phyloP scores from a whole-genome alignment of 306 rosid species.

The Acacia crassicarpa region DNA sequence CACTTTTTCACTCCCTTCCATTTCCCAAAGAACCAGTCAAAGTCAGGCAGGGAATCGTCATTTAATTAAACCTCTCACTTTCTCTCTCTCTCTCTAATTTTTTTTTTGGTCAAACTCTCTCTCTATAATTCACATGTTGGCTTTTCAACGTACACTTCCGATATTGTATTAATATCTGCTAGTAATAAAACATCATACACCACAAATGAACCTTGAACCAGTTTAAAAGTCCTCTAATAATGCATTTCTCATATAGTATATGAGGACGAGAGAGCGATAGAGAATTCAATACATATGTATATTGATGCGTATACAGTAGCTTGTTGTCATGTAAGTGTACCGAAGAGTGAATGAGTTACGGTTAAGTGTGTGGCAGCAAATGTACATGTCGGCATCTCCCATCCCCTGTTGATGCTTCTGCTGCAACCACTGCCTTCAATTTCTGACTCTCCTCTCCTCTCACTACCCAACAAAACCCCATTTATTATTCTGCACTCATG shows the following conservation, averaged over 20 bases:
- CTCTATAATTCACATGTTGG: background rate
- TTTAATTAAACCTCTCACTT: slow-evolving; percentile 7
- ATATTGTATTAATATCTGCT: too few species aligned
- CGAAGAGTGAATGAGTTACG: slow-evolving; percentile 2
- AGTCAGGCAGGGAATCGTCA: slow-evolving; percentile 49
- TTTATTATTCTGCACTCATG: slow-evolving; percentile 28
- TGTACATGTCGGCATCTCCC: slow-evolving; percentile 28
- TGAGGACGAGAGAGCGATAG: background rate
- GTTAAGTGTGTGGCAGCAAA: slow-evolving; percentile 43
- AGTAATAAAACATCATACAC: background rate
- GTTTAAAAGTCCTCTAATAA: slow-evolving; percentile 49
- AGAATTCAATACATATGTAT: background rate
- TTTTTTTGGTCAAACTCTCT: too few species aligned
- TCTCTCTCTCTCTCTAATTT: too few species aligned
- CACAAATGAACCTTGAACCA: slow-evolving; percentile 36
- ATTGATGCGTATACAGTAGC: background rate
- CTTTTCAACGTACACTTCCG: background rate
- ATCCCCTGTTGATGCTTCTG: slow-evolving; percentile 24
- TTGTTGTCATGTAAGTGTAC: background rate
- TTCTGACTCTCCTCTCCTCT: slow-evolving; percentile 26
- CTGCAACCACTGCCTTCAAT: slow-evolving; percentile 30
- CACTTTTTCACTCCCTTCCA: slow-evolving; percentile 44
- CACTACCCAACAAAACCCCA: slow-evolving; percentile 34
- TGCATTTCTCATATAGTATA: slow-evolving; percentile 17
- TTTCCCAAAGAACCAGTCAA: slow-evolving; percentile 70